Conservation (phyloP, 805 yeast genomes). For the Pichia occidentalis region DNA sequence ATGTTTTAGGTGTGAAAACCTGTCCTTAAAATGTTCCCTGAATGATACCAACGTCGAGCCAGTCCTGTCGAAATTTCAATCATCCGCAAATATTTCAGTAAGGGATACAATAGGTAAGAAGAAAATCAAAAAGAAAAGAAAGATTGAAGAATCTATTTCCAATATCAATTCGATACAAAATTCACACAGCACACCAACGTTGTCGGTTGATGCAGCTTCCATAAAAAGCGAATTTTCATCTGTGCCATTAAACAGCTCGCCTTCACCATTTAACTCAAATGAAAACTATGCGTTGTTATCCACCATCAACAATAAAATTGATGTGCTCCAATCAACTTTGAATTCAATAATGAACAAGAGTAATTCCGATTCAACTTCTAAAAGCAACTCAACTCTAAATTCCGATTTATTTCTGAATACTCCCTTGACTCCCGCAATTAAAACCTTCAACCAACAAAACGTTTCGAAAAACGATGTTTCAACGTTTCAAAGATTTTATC, state of each 20-base stretch:
- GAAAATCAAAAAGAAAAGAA: neutral
- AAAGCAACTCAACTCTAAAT: no score
- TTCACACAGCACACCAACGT: no score
- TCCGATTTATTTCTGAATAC: no score
- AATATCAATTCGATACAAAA: no score
- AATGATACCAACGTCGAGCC: conserved; percentile 11
- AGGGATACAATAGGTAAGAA: conserved; percentile 4
- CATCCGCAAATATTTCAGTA: conserved; percentile 7
- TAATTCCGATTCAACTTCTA: no score
- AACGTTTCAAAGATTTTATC: no score
- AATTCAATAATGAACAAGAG: neutral
- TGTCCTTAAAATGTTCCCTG: conserved; percentile 20
- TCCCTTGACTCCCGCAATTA: no score
- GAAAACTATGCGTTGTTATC: neutral
- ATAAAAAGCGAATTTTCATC: neutral
- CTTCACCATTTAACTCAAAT: neutral
- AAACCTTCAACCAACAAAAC: no score
- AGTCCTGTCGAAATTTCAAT: conserved; percentile 11
- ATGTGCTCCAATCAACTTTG: conserved; percentile 3
- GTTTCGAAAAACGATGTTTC: no score
- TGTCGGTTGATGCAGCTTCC: neutral
- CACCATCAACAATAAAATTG: conserved; percentile 6
- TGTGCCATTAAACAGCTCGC: no score
- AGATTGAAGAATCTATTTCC: neutral
- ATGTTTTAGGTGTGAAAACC: conserved; percentile 25